Evolutionary conservation across 352 stramenopile genomes (phyloP), one percentile per base, ranked within the genome.

Genomic region (Phytophthora palmivora): DNA sequence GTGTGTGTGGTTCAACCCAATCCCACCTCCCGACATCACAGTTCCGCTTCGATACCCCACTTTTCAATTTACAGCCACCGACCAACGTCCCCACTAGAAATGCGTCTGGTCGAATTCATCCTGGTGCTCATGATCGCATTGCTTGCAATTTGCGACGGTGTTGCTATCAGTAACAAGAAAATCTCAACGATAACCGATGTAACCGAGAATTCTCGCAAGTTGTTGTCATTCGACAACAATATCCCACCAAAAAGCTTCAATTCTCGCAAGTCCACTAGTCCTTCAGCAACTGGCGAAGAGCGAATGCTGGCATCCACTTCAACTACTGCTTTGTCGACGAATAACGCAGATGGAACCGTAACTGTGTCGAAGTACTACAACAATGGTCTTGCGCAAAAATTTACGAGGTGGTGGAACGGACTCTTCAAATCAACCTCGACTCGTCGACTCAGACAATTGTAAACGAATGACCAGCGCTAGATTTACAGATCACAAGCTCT

Each of bases 321-420:
- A 2, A 30, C 18, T n/a, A 42, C 45, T 26, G 26, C 6, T 18
- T 28, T 34, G 4, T 34, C 30, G 7, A 34, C 30, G 7, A 34
- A 9, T 11, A 34, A 34, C 11, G 30, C 30, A 34, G 30, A 34
- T 15, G 49, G 37, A 47, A 57, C 49, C 6, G n/a, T 61, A 24
- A 61, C 41, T 6, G 36, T 47, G 11, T 57, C 51, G 1, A 68
- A 51, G 21, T 68, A 63, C 33, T 57, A 61, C 36, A 62, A 62
- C 33, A 62, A 63, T 39, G 51, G 59, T 10, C 30, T 68, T 0
- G 1, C 46, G 19, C 58, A 67, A 44, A 55, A 30, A 16, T 12
- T 58, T 22, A n/a, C 47, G 24, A 32, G 9, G 16, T 58, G 39
- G 47, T 65, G 38, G 38, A 28, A 43, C 8, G 30, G 32, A 15